Conservation (phyloP, 805 yeast genomes). For the Isabelozyma gotoi region DNA sequence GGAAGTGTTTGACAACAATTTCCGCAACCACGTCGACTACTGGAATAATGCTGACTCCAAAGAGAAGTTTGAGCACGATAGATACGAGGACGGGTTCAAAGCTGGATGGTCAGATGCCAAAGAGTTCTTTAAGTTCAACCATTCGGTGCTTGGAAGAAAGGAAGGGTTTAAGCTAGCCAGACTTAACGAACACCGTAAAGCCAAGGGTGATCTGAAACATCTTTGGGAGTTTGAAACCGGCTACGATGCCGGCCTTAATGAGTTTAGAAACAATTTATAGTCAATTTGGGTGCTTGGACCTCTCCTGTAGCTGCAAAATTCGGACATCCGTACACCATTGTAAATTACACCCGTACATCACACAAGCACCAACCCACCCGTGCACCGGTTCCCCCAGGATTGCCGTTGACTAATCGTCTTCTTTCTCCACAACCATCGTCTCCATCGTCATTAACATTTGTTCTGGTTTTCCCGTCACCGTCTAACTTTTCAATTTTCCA, state of each 20-base stretch:
- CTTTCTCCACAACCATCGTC: not conserved
- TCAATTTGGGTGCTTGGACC: not conserved
- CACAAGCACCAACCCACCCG: too few species aligned
- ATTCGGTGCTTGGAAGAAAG: constrained; percentile 71
- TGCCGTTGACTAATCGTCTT: not conserved
- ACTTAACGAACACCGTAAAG: constrained; percentile 54
- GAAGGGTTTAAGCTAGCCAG: constrained; percentile 70
- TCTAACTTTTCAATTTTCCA: too few species aligned
- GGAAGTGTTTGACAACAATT: constrained; percentile 35
- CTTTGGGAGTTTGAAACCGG: constrained; percentile 94
- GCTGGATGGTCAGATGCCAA: constrained; percentile 73
- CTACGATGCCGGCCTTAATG: constrained; percentile 59
- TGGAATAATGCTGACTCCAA: constrained; percentile 64
- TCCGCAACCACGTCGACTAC: constrained; percentile 54
- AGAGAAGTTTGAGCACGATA: constrained; percentile 73
- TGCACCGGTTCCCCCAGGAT: not conserved
- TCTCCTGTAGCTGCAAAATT: not conserved
- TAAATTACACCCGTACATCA: not conserved
- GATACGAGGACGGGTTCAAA: constrained; percentile 75
- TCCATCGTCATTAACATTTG: not conserved
- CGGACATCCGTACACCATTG: not conserved
- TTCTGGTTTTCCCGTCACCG: not conserved
- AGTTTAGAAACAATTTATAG: constrained; percentile 24
- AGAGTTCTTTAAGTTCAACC: constrained; percentile 67
- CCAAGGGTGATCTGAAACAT: constrained; percentile 55